Base-by-base conservation (phyloP, 2,329 filamentous ascomycete species). In the Periconia digitata region DNA sequence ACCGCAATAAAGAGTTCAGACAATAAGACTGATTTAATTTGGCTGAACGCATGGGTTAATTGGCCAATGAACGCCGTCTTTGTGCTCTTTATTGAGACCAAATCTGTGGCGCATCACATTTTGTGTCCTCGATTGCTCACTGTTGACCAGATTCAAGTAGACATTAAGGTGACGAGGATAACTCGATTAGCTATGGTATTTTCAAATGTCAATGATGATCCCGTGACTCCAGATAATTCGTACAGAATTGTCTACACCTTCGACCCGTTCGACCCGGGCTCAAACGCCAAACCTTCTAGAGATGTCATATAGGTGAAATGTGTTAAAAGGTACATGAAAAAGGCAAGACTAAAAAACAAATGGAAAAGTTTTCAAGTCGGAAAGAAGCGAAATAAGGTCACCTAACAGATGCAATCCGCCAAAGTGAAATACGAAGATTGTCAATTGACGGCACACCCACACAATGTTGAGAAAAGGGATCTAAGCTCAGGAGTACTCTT, bases 221-320 rank as follows among this genome's bases (percentile, higher is more conserved):
- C 40, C 40, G 13, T 39, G 45, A 43, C 41, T 35, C 41, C 41
- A 36, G 35, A 20, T 35, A 21, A n/a, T 18, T 43, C 41, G 27
- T 35, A 43, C 38, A 40, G 40, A 22, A 27, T 22, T 46, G 44
- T 46, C 37, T 39, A 43, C 41, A 43, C 22, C 24, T 29, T 29
- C 40, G 17, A 29, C 21, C 24, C 45, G 27, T 29, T 29, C 40
- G 17, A 29, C 21, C 24, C 45, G 27, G 23, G 27, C 32, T 36
- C 39, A 40, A 60, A 60, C 59, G 59, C 57, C 59, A 53, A 57
- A 49, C 50, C 49, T 43, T 62, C 59, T 64, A 64, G 36, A 43
- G 37, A 43, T 6, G 27, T 32, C 27, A 46, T 59, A n/a, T n/a
- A n/a, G n/a, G 51, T 58, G 48, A 58, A 38, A 37, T n/a, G 53